Evolutionary conservation across 2,329 filamentous ascomycete species (phyloP).

Genomic region (Colletotrichum cordylinicola): DNA sequence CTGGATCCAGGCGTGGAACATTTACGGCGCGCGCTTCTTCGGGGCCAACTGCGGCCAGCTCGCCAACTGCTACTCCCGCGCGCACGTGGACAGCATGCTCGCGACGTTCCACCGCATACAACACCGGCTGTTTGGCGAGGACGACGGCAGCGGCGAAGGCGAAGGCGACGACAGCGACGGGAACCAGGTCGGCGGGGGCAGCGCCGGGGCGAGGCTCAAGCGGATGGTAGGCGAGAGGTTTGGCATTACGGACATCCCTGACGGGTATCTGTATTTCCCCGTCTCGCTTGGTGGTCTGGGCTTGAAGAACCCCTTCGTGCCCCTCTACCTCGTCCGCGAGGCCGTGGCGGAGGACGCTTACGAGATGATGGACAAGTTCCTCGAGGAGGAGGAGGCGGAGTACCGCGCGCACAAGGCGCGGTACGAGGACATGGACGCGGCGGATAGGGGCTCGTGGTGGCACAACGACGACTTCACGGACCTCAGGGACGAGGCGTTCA

Average conservation of each 20-base stretch:
- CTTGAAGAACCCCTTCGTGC: conserved; percentile 38
- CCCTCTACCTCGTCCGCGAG: conserved; percentile 31
- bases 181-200: background rate
- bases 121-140: conserved; percentile 47
- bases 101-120: conserved; percentile 58
- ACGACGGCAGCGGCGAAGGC: conserved; percentile 26
- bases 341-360: conserved; percentile 27
- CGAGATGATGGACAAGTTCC: conserved; percentile 29
- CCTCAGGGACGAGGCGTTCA: conserved; percentile 33
- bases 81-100: conserved; percentile 62
- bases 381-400: conserved; percentile 36
- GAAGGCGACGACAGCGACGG: background rate
- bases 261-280: conserved; percentile 47
- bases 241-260: conserved; percentile 37
- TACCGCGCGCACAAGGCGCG: conserved; percentile 35
- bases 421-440: conserved; percentile 33
- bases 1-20: conserved; percentile 67
- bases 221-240: conserved; percentile 56
- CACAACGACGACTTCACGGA: conserved; percentile 18
- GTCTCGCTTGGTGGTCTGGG: conserved; percentile 44
- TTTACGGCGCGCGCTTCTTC: conserved; percentile 62
- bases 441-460: conserved; percentile 5
- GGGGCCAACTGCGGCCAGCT: conserved; percentile 62
- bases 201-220: conserved; percentile 49
- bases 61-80: conserved; percentile 57